Evolutionary conservation across 805 yeast species (phyloP).

Genomic region (Lipomyces mesembrius): DNA sequence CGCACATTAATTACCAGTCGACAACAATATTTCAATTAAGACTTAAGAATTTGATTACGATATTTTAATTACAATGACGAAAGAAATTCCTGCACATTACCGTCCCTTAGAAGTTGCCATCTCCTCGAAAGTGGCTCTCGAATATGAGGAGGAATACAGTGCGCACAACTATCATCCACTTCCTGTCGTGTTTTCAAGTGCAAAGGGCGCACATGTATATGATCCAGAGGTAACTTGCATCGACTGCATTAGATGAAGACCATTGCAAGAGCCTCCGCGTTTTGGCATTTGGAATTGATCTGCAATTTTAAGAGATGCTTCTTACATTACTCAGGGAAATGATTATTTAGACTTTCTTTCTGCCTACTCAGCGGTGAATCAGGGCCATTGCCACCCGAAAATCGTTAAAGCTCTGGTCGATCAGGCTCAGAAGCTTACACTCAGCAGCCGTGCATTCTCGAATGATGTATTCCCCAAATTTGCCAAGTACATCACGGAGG

Average conservation of each 20-base stretch:
- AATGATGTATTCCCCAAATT: conserved; percentile 84
- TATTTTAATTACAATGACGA: neutral
- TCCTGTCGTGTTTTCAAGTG: conserved; percentile 90
- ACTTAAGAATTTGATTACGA: neutral
- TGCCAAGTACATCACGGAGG: conserved; percentile 83
- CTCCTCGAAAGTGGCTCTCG: conserved; percentile 28
- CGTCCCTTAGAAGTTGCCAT: neutral
- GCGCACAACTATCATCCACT: conserved; percentile 98
- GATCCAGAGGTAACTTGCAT: conserved; percentile 71
- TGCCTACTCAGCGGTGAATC: conserved; percentile 96
- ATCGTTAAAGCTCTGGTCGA: conserved; percentile 82
- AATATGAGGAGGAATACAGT: conserved; percentile 71
- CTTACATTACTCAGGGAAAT: conserved; percentile 56
- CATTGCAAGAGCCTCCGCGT: neutral
- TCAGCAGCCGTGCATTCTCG: conserved; percentile 91
- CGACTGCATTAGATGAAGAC: neutral
- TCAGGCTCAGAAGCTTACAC: conserved; percentile 82
- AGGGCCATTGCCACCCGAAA: conserved; percentile 97
- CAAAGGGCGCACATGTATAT: conserved; percentile 93
- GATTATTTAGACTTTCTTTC: conserved; percentile 90
- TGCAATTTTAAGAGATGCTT: too few species aligned
- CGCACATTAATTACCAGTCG: neutral
- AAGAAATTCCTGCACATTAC: neutral
- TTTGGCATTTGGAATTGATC: neutral
- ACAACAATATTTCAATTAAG: neutral